These are phyloP conservation scores for Triglochin maritima DNA, from an alignment of 106 monocot genomes.

Conservation along the genomic window DNA sequence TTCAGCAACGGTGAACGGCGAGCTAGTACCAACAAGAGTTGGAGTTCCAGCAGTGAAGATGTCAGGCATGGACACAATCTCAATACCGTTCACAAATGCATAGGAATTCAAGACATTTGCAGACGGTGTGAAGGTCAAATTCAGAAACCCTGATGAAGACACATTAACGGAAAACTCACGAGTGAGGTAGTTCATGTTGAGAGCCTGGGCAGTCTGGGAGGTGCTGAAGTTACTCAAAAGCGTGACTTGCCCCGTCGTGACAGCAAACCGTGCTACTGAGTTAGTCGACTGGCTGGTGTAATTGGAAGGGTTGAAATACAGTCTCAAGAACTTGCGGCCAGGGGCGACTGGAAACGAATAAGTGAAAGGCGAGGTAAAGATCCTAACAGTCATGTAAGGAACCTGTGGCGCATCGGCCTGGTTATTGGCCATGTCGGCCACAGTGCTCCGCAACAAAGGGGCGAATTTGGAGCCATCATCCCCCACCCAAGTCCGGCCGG, in stretches of 20 bases:
- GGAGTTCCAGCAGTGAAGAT: slow-evolving; percentile 17
- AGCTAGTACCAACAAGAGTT: slow-evolving; percentile 4
- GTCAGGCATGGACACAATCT: slow-evolving; percentile 55
- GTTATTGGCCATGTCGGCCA: background rate
- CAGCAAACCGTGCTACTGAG: slow-evolving; percentile 40
- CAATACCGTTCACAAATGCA: slow-evolving; percentile 83
- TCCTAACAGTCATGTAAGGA: slow-evolving; percentile 13
- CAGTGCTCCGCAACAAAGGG: slow-evolving; percentile 1
- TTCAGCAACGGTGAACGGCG: slow-evolving; percentile 17
- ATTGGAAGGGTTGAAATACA: slow-evolving; percentile 55
- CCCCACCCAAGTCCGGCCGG: slow-evolving; percentile 5
- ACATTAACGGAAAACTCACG: slow-evolving; percentile 58
- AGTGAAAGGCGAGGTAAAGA: slow-evolving; percentile 59
- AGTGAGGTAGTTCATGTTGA: slow-evolving; percentile 33
- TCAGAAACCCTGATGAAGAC: slow-evolving; percentile 27
- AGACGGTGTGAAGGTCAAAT: slow-evolving; percentile 58
- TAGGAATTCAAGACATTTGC: slow-evolving; percentile 20
- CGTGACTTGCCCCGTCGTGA: slow-evolving; percentile 34
- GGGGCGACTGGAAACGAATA: slow-evolving; percentile 51
- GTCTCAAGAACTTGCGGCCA: slow-evolving; percentile 58
- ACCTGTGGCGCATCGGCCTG: background rate
- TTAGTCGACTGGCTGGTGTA: slow-evolving; percentile 23
- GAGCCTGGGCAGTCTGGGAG: slow-evolving; percentile 33
- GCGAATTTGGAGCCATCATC: slow-evolving; percentile 13
- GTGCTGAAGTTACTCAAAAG: slow-evolving; percentile 66